These are phyloP conservation scores for Penicillium sp. DNA, from an alignment of 2,329 filamentous ascomycete species.

Conservation along the genomic window DNA sequence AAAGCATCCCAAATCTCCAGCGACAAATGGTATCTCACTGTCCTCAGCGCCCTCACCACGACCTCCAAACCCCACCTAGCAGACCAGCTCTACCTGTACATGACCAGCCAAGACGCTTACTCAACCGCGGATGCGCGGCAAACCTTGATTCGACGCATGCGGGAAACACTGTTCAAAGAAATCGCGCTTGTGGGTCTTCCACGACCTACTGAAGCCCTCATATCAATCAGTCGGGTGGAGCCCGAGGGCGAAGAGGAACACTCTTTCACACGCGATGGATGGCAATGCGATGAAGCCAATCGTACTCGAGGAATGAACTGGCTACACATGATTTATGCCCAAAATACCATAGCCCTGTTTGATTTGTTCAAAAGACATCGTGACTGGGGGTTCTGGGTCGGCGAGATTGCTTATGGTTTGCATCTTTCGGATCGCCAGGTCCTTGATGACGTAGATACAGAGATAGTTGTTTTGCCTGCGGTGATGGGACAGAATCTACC, in stretches of 20 bases:
- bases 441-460: slow-evolving; percentile 37
- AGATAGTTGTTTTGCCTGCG: slow-evolving; percentile 38
- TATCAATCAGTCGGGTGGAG: slow-evolving; percentile 52
- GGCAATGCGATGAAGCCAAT: slow-evolving; percentile 58
- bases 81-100: slow-evolving; percentile 53
- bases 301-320: slow-evolving; percentile 51
- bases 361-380: slow-evolving; percentile 14
- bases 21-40: no score
- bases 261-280: slow-evolving; percentile 52
- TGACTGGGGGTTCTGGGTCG: slow-evolving; percentile 68
- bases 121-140: slow-evolving; percentile 17
- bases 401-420: slow-evolving; percentile 66
- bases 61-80: slow-evolving; percentile 51
- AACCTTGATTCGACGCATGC: slow-evolving; percentile 23
- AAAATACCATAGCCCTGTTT: slow-evolving; percentile 38
- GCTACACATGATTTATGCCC: slow-evolving; percentile 55
- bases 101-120: slow-evolving; percentile 50
- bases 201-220: slow-evolving; percentile 58
- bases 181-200: slow-evolving; percentile 57
- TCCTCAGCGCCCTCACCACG: slow-evolving; percentile 33
- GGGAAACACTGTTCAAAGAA: slow-evolving; percentile 58
- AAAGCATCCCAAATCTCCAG: no score
- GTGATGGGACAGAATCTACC: slow-evolving; percentile 41
- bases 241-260: slow-evolving; percentile 55
- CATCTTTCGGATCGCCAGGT: slow-evolving; percentile 42